Base-by-base conservation (phyloP, 371 early-diverging fungal genomes). In the Circinella umbellata region DNA sequence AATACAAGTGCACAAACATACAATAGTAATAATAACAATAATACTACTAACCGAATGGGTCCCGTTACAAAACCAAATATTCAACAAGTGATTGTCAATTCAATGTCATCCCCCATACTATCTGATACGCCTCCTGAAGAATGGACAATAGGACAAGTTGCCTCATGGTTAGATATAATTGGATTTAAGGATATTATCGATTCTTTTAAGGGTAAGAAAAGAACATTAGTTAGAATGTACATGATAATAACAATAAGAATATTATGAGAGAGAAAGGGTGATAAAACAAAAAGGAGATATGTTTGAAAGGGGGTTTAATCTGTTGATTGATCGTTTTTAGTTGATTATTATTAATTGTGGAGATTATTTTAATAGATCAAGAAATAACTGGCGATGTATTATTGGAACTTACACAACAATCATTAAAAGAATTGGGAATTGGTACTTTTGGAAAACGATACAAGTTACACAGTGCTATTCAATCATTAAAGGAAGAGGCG, bases 321-420 rank as follows among this genome's bases (percentile, higher is more conserved):
- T 1, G 51, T 51, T n/a, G 51, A 51, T 15, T 51, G 51, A 51
- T 51, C 15, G 51, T 51, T 13, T 51, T 51, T 51, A 15, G 51
- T 51, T 42, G 27, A 27, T 27, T 27, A 27, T 27, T 1, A 27
- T 27, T 27, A 27, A 27, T 27, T 27, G 2, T 27, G 27, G 27
- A 27, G 42, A 64, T 48, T 15, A 47, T 47, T 63, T 17, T 42
- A 64, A 34, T 76, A 89, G 89, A 86, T n/a, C 88, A 90, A 60
- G 92, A 92, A 63, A 91, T 92, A 46, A 88, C 85, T 9, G 92
- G 92, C 7, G 91, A 91, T 39, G 85, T 90, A 15, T 72, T 92
- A 17, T 69, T 91, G 46, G 89, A 89, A 61, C 73, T 92, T 42
- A 86, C 88, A 61, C 73, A 88, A 18, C 86, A 88, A 63, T 88